Conservation (phyloP, 352 stramenopile species). For the Globisporangium heterothallicum region DNA sequence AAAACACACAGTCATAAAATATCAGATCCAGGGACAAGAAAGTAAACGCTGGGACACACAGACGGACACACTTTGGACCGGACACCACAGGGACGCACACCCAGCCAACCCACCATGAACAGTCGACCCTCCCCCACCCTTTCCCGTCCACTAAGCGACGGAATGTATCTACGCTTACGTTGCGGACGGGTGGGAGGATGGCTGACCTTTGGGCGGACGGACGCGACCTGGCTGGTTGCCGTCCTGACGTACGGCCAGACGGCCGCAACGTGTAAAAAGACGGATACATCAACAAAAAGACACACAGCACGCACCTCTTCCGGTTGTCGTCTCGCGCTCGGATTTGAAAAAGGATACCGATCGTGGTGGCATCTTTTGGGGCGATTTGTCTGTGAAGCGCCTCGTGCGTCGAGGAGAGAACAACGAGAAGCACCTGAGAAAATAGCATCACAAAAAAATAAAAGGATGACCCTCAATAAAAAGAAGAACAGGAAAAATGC, state of each 20-base stretch:
- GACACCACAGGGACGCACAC: neutral
- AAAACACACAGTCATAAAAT: too few species aligned
- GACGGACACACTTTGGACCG: neutral
- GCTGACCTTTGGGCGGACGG: constrained; percentile 3
- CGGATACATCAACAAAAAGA: constrained; percentile 1
- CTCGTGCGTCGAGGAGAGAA: too few species aligned
- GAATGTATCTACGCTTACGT: constrained; percentile 2
- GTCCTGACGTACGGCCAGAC: neutral
- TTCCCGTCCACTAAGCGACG: neutral
- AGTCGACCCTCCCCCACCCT: too few species aligned
- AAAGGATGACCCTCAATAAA: too few species aligned
- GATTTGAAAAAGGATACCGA: constrained; percentile 8
- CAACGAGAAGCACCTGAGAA: too few species aligned
- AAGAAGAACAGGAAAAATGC: too few species aligned
- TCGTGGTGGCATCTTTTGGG: neutral
- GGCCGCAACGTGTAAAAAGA: neutral
- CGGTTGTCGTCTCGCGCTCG: constrained; percentile 5
- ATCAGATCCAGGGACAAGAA: too few species aligned
- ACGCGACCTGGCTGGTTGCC: neutral
- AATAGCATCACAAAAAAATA: too few species aligned
- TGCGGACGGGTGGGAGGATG: neutral
- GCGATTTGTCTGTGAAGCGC: too few species aligned
- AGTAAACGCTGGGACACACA: neutral
- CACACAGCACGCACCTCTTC: constrained; percentile 7
- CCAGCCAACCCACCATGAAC: neutral